Evolutionary conservation across 1,284 basidiomycete genomes (phyloP), one percentile per base, ranked within the genome.

Genomic region (Gymnopus androsaceus): DNA sequence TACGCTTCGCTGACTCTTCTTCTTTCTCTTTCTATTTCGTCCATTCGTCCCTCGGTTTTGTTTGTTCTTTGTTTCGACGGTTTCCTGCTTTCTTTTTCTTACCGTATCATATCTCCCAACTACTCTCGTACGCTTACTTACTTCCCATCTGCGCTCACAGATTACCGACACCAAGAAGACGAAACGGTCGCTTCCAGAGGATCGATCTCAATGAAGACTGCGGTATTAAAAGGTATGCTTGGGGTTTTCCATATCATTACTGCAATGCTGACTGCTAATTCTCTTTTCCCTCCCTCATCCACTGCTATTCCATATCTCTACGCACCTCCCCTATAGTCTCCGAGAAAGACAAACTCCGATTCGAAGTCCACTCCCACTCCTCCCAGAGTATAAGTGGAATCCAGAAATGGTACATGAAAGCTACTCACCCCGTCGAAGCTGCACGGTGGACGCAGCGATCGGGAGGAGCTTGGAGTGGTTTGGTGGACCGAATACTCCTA

Each of bases 101-200:
- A n/a, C n/a, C n/a, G n/a, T n/a, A n/a, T n/a, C n/a, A n/a, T n/a
- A n/a, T n/a, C n/a, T n/a, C n/a, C n/a, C n/a, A n/a, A n/a, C n/a
- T n/a, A n/a, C n/a, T n/a, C n/a, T n/a, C n/a, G n/a, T n/a, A n/a
- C n/a, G n/a, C n/a, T n/a, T n/a, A n/a, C n/a, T n/a, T n/a, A n/a
- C n/a, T n/a, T n/a, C 7, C 30, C 2, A 50, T 42, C 57, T n/a
- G 6, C 21, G 23, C 14, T 19, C 5, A 19, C 59, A 92, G 88
- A 96, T 68, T 96, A 94, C 68, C 90, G 92, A 33, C 89, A 90
- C 64, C 92, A 95, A 64, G 94, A 95, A 61, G 96, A 98, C 66
- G 95, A 98, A 72, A 83, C 84, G 9, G 77, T 95, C 33, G 87
- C 94, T 1, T 90, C 88, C 48, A 83, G 96, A 30, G 95, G 95